Conservation (phyloP, 768 basidiomycete genomes). For the Leccinum incarnatum region DNA sequence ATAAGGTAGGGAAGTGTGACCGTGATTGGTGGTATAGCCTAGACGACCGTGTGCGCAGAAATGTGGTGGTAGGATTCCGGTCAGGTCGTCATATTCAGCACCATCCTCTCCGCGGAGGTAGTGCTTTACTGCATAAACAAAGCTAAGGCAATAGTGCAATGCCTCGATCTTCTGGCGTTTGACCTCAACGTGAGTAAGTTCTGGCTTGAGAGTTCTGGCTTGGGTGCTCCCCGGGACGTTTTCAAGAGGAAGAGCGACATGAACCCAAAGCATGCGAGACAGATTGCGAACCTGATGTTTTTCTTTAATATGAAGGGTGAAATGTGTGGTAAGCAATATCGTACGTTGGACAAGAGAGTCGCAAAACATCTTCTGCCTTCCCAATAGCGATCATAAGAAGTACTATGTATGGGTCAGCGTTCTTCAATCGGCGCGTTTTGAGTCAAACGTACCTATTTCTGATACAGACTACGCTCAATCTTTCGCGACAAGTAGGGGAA, state of each 20-base stretch:
- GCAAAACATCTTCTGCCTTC: conserved; percentile 89
- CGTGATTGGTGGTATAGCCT: conserved; percentile 37
- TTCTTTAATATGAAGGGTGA: background rate
- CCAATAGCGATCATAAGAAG: conserved; percentile 84
- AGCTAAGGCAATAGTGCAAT: conserved; percentile 66
- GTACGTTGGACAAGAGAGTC: conserved; percentile 59
- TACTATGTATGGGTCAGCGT: conserved; percentile 39
- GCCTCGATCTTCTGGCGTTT: conserved; percentile 66
- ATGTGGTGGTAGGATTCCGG: conserved; percentile 60
- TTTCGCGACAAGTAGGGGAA: background rate
- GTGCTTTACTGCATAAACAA: conserved; percentile 70
- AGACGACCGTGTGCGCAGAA: conserved; percentile 49
- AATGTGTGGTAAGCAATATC: conserved; percentile 3
- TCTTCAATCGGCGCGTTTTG: background rate
- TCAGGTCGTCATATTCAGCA: conserved; percentile 62
- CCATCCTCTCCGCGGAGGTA: conserved; percentile 87
- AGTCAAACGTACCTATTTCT: conserved; percentile 62
- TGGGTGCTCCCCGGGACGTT: conserved; percentile 41
- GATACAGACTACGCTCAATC: background rate
- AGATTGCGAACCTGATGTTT: conserved; percentile 61
- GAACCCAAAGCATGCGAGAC: conserved; percentile 75
- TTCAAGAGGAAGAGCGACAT: conserved; percentile 62
- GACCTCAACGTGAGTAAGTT: conserved; percentile 50
- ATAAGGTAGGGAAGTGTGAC: conserved; percentile 37
- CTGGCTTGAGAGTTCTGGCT: conserved; percentile 49